Percentiles rank a stretch among this genome's conserved stretches.
Conservation (phyloP, 345 rosid genomes). For the Eucalyptus microcorys region DNA sequence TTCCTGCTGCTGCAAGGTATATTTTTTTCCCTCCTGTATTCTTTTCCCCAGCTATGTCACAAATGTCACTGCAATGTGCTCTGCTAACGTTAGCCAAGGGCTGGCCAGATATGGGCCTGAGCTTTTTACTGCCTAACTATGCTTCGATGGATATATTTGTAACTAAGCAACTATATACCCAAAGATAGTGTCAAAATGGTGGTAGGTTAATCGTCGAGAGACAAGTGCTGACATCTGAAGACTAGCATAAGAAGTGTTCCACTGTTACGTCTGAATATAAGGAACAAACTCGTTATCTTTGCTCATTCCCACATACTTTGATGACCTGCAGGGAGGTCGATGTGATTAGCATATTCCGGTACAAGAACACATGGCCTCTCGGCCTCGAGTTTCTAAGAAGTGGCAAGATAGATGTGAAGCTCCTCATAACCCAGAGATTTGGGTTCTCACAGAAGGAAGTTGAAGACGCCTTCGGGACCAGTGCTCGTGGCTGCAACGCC, state of each 20-base stretch:
- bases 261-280: background rate
- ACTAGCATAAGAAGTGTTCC: background rate
- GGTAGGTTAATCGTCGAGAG: background rate
- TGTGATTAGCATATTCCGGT: constrained; percentile 62
- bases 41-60: background rate
- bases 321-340: constrained; percentile 57
- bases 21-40: background rate
- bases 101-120: background rate
- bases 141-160: background rate
- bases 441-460: constrained; percentile 74
- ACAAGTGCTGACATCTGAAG: background rate
- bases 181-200: background rate
- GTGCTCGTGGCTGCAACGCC: constrained; percentile 68
- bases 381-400: constrained; percentile 61
- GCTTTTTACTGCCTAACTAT: background rate
- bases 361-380: constrained; percentile 78
- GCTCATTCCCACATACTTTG: background rate
- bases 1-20: constrained; percentile 89
- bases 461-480: constrained; percentile 71
- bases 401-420: constrained; percentile 79
- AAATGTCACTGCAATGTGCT: background rate
- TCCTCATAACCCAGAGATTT: constrained; percentile 76
- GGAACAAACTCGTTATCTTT: background rate
- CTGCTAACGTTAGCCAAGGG: background rate
- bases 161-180: background rate